Conservation (phyloP, 768 basidiomycete species). For the Fomitopsis pulvina region DNA sequence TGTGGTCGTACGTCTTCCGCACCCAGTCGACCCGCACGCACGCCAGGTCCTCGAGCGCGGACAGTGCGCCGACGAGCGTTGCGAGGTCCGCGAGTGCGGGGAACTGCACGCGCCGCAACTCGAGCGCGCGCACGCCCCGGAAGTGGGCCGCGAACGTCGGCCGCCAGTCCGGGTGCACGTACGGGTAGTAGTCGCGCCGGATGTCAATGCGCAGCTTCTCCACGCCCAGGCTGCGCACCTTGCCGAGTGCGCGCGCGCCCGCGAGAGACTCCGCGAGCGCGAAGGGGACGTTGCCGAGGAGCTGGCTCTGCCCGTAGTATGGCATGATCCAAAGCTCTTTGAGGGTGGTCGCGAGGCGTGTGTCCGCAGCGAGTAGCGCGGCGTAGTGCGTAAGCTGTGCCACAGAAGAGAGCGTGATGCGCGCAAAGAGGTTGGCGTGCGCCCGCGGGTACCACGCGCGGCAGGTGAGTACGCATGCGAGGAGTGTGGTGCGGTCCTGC, state of each 20-base stretch:
- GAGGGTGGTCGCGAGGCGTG: not conserved
- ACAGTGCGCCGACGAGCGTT: not conserved
- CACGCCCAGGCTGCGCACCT: not conserved
- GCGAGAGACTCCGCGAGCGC: not conserved
- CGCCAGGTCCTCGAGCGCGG: not conserved
- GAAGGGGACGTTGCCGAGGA: not conserved
- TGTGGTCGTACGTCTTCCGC: not conserved
- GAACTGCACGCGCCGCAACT: not conserved
- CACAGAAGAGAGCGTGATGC: not conserved
- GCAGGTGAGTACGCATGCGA: slow-evolving; percentile 10
- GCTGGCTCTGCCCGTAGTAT: not conserved
- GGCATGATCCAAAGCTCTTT: not conserved
- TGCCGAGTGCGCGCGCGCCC: no score
- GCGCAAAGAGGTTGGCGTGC: slow-evolving; percentile 9
- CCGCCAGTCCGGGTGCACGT: not conserved
- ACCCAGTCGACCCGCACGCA: slow-evolving; percentile 3
- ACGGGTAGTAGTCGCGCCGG: not conserved
- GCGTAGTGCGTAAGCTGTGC: not conserved
- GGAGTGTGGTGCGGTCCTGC: slow-evolving; percentile 5
- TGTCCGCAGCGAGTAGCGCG: not conserved
- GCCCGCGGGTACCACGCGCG: slow-evolving; percentile 3
- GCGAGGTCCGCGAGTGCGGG: not conserved
- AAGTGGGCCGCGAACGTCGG: not conserved
- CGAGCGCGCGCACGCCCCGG: not conserved
- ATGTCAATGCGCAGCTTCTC: not conserved